A percentile compares a stretch with the other conserved stretches of the same genome.
Conservation (phyloP, 768 basidiomycete species). For the Suillus decipiens region DNA sequence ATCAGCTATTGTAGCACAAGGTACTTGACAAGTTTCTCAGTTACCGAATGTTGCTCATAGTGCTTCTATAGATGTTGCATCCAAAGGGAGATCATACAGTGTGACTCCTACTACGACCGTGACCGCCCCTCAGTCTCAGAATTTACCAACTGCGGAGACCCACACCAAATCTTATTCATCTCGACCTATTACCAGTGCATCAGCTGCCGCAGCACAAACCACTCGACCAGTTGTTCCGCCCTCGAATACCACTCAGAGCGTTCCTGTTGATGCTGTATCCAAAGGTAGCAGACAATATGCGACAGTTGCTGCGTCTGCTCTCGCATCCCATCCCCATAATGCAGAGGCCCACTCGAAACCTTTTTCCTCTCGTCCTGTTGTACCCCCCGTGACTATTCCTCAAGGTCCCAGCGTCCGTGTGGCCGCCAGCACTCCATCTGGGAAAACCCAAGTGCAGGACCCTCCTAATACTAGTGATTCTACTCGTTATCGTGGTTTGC, state of each 20-base stretch:
- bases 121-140: neutral
- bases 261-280: neutral
- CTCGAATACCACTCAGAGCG: neutral
- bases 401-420: slow-evolving; percentile 16
- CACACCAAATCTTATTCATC: slow-evolving; percentile 19
- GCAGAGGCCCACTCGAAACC: slow-evolving; percentile 21
- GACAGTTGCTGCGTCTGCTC: neutral
- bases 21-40: neutral
- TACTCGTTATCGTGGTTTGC: slow-evolving; percentile 24
- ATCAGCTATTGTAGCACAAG: neutral
- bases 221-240: neutral
- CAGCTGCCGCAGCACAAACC: slow-evolving; percentile 5
- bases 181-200: slow-evolving; percentile 17
- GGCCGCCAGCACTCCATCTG: slow-evolving; percentile 14
- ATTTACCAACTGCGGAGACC: slow-evolving; percentile 15
- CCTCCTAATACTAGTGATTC: slow-evolving; percentile 20
- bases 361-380: slow-evolving; percentile 23
- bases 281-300: slow-evolving; percentile 2
- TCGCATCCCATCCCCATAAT: slow-evolving; percentile 6
- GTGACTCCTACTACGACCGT: neutral
- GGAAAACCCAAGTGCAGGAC: slow-evolving; percentile 26
- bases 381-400: slow-evolving; percentile 15
- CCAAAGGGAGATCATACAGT: neutral
- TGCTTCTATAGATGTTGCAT: neutral
- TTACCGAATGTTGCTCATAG: neutral